These are phyloP conservation scores for Cercospora sojina DNA, from an alignment of 2,329 filamentous ascomycete genomes.

Conservation along the genomic window DNA sequence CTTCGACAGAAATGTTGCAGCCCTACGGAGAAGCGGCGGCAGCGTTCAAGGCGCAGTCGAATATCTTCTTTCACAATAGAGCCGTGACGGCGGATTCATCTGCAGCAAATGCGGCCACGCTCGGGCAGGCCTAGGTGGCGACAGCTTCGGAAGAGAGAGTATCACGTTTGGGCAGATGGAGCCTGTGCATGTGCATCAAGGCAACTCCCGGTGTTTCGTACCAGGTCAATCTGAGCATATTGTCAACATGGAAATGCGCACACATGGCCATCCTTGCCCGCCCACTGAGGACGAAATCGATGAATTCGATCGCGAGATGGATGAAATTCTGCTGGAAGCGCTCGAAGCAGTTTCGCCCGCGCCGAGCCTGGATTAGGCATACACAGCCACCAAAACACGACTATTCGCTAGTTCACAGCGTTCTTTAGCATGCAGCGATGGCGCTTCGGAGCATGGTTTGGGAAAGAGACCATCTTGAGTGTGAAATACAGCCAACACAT, in stretches of 20 bases:
- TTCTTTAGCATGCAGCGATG: conserved; percentile 27
- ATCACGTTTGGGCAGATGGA: conserved; percentile 2
- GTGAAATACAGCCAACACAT: conserved; percentile 7
- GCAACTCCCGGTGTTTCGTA: not conserved
- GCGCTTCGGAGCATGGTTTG: conserved; percentile 7
- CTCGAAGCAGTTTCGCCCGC: conserved; percentile 6
- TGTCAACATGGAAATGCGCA: not conserved
- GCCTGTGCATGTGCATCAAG: not conserved
- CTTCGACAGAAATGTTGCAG: conserved; percentile 88
- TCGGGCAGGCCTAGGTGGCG: not conserved
- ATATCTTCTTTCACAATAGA: conserved; percentile 53
- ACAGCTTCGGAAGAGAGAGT: not conserved
- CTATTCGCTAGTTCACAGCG: conserved; percentile 11
- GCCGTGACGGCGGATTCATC: not conserved
- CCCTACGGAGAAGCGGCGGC: conserved; percentile 81
- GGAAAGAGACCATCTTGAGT: conserved; percentile 9
- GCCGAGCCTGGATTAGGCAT: conserved; percentile 1
- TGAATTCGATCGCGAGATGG: conserved; percentile 11
- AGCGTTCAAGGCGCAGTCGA: conserved; percentile 92
- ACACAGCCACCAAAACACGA: not conserved
- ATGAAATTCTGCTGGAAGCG: not conserved
- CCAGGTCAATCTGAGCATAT: not conserved
- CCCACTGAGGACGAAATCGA: not conserved
- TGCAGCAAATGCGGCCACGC: conserved; percentile 1
- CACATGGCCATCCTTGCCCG: not conserved